Conservation (phyloP, 1,139 yeast genomes). For the Kluyveromyces sp. region DNA sequence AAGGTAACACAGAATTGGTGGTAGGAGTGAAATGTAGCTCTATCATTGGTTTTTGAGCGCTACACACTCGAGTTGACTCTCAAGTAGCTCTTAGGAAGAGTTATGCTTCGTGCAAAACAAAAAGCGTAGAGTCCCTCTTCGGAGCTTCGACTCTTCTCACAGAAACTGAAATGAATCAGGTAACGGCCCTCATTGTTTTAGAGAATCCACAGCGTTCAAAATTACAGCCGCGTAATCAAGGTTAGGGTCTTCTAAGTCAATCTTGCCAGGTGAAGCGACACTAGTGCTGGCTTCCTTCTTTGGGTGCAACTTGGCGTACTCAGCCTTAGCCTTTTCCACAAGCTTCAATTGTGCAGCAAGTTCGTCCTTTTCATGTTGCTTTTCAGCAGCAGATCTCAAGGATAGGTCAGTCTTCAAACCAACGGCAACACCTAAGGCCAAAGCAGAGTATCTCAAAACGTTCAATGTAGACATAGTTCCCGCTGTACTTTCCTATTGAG, state of each 20-base stretch:
- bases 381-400: conserved; percentile 54
- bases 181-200: conserved; percentile 20
- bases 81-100: background rate
- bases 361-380: conserved; percentile 50
- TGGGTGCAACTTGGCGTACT: conserved; percentile 64
- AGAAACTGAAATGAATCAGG: background rate
- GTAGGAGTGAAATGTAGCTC: background rate
- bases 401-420: conserved; percentile 82
- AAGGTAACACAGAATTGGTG: background rate
- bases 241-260: conserved; percentile 86
- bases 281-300: conserved; percentile 23
- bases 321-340: conserved; percentile 82
- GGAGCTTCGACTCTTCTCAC: background rate
- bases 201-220: conserved; percentile 40
- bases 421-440: conserved; percentile 82
- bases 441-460: conserved; percentile 85
- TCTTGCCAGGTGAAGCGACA: conserved; percentile 27
- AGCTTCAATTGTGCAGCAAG: conserved; percentile 66
- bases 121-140: too few relatives aligned
- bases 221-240: conserved; percentile 64
- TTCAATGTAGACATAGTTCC: conserved; percentile 42
- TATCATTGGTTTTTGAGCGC: background rate
- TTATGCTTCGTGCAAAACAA: too few relatives aligned
- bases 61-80: background rate
- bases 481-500: conserved; percentile 2